These are phyloP conservation scores for Microglena sp. DNA, from an alignment of 139 green algal genomes.

Conservation along the genomic window DNA sequence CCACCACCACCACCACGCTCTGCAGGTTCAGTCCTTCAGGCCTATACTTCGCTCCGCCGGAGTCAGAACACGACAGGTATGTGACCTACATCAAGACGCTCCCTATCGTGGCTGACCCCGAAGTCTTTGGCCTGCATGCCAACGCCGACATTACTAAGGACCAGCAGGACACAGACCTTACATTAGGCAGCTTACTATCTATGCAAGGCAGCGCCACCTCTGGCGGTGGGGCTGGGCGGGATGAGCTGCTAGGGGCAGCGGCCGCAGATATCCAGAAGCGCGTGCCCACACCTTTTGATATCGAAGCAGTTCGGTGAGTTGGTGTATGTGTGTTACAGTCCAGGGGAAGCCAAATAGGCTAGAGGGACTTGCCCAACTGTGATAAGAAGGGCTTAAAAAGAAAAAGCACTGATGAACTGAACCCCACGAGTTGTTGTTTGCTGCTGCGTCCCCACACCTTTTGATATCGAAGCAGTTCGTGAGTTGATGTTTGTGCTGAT, in stretches of 20 bases:
- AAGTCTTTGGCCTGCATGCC: conserved; percentile 66
- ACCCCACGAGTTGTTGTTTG: no score
- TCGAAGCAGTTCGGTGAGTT: conserved; percentile 46
- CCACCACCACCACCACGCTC: no score
- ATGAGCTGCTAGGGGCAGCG: conserved; percentile 40
- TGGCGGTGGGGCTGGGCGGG: conserved; percentile 29
- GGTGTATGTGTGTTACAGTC: no score
- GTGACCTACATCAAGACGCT: conserved; percentile 47
- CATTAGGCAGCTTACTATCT: conserved; percentile 33
- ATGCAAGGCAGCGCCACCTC: conserved; percentile 11
- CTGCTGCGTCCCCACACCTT: conserved; percentile 39
- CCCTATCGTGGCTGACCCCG: conserved; percentile 44
- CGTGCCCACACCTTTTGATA: conserved; percentile 54
- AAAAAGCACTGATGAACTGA: no score
- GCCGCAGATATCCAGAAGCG: conserved; percentile 45
- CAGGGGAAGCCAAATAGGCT: no score
- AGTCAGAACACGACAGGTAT: conserved; percentile 41
- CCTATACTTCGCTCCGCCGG: conserved; percentile 50
- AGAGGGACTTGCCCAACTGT: no score
- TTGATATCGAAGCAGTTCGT: no score
- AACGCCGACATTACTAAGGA: conserved; percentile 78
- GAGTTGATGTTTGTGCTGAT: no score
- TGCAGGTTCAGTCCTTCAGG: conserved; percentile 30
- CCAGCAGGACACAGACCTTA: conserved; percentile 53
- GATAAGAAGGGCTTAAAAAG: no score